Conservation (phyloP, 2,329 filamentous ascomycete genomes). For the Diaporthe vexans region DNA sequence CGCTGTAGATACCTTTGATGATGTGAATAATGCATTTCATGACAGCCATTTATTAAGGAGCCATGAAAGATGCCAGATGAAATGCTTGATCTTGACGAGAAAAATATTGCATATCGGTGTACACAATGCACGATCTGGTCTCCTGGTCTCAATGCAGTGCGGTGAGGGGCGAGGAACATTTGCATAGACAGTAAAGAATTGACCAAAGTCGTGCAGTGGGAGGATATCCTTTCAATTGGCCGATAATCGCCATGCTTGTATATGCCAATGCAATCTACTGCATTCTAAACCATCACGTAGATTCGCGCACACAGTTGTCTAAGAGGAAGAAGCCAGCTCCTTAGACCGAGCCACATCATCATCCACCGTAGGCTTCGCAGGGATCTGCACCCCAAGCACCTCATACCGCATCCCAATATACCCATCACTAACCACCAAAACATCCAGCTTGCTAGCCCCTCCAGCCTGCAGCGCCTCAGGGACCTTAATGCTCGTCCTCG, state of each 20-base stretch:
- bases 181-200: too few species aligned
- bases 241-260: not conserved
- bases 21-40: constrained; percentile 5
- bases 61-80: not conserved
- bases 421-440: constrained; percentile 86
- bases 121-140: not conserved
- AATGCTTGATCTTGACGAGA: too few species aligned
- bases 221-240: too few species aligned
- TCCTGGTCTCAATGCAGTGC: not conserved
- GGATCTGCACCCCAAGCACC: constrained; percentile 65
- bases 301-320: not conserved
- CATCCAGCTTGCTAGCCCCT: constrained; percentile 74
- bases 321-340: constrained; percentile 47
- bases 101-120: not conserved
- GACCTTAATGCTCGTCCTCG: constrained; percentile 72
- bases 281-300: not conserved
- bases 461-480: constrained; percentile 57
- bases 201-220: too few species aligned
- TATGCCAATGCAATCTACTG: not conserved
- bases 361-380: constrained; percentile 62
- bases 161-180: too few species aligned
- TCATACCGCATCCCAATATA: constrained; percentile 81
- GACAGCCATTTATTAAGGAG: not conserved
- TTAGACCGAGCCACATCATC: constrained; percentile 61
- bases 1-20: not conserved